A percentile compares a stretch with the other conserved stretches of the same genome.
These are phyloP conservation scores for Diphasiastrum complanatum DNA, from an alignment of 83 land plant genomes.

Conservation along the genomic window DNA sequence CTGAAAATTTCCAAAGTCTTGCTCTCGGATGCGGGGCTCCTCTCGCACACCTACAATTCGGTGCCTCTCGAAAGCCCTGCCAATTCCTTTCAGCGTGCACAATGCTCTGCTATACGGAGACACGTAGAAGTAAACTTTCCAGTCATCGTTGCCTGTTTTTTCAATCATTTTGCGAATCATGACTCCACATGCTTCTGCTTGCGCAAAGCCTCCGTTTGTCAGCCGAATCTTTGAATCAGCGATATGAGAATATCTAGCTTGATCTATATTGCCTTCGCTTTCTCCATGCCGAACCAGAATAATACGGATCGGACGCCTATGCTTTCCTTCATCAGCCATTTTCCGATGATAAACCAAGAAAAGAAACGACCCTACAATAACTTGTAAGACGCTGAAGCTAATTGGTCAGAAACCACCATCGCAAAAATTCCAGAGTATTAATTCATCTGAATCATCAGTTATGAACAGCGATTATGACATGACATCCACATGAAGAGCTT, in stretches of 20 bases:
- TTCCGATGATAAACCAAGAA: too few species aligned
- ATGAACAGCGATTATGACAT: too few species aligned
- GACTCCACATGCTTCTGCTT: slow-evolving; percentile 55
- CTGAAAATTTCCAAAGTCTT: slow-evolving; percentile 97
- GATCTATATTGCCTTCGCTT: slow-evolving; percentile 68
- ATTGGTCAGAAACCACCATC: too few species aligned
- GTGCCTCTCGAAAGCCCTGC: slow-evolving; percentile 50
- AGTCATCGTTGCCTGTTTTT: slow-evolving; percentile 13
- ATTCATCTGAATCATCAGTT: too few species aligned
- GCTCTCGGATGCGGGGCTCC: slow-evolving; percentile 82
- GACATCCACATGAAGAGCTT: too few species aligned
- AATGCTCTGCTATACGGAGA: slow-evolving; percentile 80
- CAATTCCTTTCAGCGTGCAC: slow-evolving; percentile 64
- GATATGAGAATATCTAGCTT: slow-evolving; percentile 42
- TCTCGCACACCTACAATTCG: slow-evolving; percentile 69
- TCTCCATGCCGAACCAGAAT: slow-evolving; percentile 86
- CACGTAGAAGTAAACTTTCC: slow-evolving; percentile 84
- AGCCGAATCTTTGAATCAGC: slow-evolving; percentile 72
- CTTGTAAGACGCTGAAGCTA: too few species aligned
- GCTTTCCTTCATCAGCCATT: slow-evolving; percentile 28
- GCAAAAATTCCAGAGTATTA: too few species aligned
- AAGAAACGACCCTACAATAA: too few species aligned
- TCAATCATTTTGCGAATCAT: slow-evolving; percentile 37
- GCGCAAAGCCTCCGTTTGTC: slow-evolving; percentile 43
- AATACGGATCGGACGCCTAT: slow-evolving; percentile 64